Base-by-base conservation (phyloP, 2,329 filamentous ascomycete species). In the Lasiodiplodia citricola region DNA sequence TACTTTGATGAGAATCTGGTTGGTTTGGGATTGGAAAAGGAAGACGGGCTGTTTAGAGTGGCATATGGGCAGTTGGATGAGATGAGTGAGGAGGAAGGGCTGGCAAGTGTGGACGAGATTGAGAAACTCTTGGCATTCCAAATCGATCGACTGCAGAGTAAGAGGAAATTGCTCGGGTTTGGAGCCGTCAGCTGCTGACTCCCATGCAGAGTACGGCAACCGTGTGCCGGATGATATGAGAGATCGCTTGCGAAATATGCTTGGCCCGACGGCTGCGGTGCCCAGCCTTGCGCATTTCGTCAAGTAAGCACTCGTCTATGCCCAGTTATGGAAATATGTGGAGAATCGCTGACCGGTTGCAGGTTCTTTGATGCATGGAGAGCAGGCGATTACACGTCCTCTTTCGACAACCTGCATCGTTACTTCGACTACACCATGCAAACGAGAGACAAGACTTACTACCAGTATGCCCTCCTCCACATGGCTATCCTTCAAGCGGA, bases 361-460 rank as follows among this genome's bases (percentile, higher is more conserved):
- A 93, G 91, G 73, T 98, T 97, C 76, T 89, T 97, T 16, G 94
- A 99, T 78, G 89, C 94, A 0, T 98, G 94, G 95, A 88, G 91
- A 77, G 90, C 93, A 3, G 95, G 95, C 4, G 94, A 98, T 79
- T 96, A 95, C 75, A 90, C 92, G 14, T 93, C 92, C 0, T 92
- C 96, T 0, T 96, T 97, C 76, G 95, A 99, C 75, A 91, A 91
- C 72, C 85, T 99, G 23, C 94, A 98, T 78, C 90, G 93, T 64
- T 99, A 97, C 79, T 99, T 97, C 75, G 96, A 99, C 79, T 97
- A 97, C 79, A 96, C 94, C 1, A 94, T 96, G 88, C 92, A 96
- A 74, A 92, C 90, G 72, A 85, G 90, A 70, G 92, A 97, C 74
- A 90, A 92, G 28, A 87, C 92, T 5, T 94, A 94, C 74, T 98